Percentiles rank a stretch among this genome's conserved stretches.
phyloP scores from a whole-genome alignment of 345 rosid species.

The Salix udensis region DNA sequence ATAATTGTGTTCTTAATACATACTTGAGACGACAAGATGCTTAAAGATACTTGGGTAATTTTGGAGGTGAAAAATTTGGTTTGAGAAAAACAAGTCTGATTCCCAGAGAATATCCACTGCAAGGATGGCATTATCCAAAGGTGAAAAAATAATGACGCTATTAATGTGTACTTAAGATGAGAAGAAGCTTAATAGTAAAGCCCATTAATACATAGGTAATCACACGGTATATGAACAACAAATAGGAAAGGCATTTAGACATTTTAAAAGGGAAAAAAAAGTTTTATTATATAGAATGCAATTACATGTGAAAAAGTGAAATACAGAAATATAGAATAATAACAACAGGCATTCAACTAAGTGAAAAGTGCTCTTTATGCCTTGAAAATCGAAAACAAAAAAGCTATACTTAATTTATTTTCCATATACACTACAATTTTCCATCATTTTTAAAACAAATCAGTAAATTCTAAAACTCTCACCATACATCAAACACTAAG shows the following conservation, averaged over 20 bases:
- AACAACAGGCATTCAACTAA: background rate
- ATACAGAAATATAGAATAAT: background rate
- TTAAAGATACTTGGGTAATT: background rate
- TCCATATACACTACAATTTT: background rate
- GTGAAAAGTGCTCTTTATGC: background rate
- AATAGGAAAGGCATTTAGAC: background rate
- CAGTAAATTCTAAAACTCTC: background rate
- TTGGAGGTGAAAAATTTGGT: background rate
- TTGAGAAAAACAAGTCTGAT: background rate
- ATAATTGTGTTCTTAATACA: background rate
- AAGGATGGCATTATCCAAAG: background rate
- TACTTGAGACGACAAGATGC: background rate
- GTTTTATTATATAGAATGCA: background rate
- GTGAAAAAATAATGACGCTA: background rate
- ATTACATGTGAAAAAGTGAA: background rate
- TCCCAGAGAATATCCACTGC: background rate
- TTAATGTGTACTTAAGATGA: background rate
- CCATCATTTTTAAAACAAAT: background rate
- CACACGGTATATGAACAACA: background rate
- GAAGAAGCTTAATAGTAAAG: background rate
- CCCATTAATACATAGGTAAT: background rate
- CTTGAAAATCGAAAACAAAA: background rate
- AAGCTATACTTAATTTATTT: background rate
- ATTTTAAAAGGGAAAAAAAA: background rate
- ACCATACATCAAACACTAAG: background rate